Evolutionary conservation across 129 eudicot genomes (phyloP), one percentile per base, ranked within the genome.

Genomic region (Deinandra increscens): DNA sequence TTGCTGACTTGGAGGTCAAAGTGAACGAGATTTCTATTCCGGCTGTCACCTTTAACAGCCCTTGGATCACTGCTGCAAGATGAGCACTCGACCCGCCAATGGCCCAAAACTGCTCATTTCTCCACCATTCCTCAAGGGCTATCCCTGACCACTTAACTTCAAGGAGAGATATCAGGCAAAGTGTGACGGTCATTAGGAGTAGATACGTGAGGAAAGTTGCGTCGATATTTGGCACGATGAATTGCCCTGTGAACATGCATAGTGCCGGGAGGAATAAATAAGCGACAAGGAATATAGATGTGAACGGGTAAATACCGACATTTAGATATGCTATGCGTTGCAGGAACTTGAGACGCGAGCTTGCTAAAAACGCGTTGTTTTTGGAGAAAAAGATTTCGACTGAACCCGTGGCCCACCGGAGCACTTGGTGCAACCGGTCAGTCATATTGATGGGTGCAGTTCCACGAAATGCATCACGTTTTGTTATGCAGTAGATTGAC

Each of bases 61-160:
- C 97, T 71, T 88, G 97, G 20, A 91, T 41, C 3, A 91, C 93
- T n/a, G 97, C 97, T 9, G 79, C 90, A 7, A 91, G 81, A 51
- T 91, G 97, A 7, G 97, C 97, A 59, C 97, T 91, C 0, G 89
- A 77, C 39, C 97, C 96, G 46, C 97, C 97, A 13, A 91, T 88
- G 49, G 79, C 85, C 97, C 97, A 90, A 72, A 90, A 90, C 69
- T 90, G 95, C 80, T 90, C 95, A 37, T 90, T 91, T 18, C 96
- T 70, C 96, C 96, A 91, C 82, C 84, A 85, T 66, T 88, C 96
- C 61, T 91, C 97, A 0, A 91, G 82, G 73, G 83, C 91, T 46
- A 88, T 85, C 0, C 97, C 97, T 0, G 97, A 91, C 97, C 97
- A 91, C 51, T 76, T 91, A 14, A 91, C 96, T 71, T 91, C 97